Base-by-base conservation (phyloP, 768 basidiomycete genomes). In the Tulasnella sp. region DNA sequence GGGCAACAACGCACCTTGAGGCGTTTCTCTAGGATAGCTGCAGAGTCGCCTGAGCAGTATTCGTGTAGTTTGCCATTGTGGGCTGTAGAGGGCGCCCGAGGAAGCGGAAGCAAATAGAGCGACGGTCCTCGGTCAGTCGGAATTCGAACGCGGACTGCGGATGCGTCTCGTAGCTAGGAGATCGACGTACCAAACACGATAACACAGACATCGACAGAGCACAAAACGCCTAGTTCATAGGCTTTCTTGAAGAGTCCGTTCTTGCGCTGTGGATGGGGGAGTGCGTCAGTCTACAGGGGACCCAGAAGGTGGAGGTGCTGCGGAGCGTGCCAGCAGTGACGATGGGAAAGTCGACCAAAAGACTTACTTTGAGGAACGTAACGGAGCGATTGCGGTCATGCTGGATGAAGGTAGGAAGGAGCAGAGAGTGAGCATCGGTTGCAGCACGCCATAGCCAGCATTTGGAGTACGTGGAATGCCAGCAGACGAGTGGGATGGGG, bases 161-260 rank as follows among this genome's bases (percentile, higher is more conserved):
- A 75, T n/a, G 28, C 28, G 46, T 24, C 41, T 14, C 22, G 46
- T 12, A 78, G 42, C 74, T 44, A 37, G 79, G 50, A 37, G 11
- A 50, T 60, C 72, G 12, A 84, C 89, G 79, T 74, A 91, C 92
- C 94, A 82, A 96, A 95, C 85, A 96, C 94, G 85, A 95, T 93
- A 85, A 96, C 94, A 6, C 93, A 93, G 60, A 96, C 93, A 83
- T 95, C 94, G 83, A 95, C 94, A 20, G 93, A 94, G 85, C 94
- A 96, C 60, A 95, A 90, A 3, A 95, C 94, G n/a, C 94, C 94
- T 81, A 96, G 92, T 86, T 95, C 94, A 84, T 95, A 95, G 0
- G 94, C 94, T 84, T 95, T 95, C 86, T 95, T 95, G 92, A 96
- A 95, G 82, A 96, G 91, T 6, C 94, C 94, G 81, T 94, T 94